These are phyloP conservation scores for Erigeron philadelphicus DNA, from an alignment of 140 eudicot species.

Conservation along the genomic window DNA sequence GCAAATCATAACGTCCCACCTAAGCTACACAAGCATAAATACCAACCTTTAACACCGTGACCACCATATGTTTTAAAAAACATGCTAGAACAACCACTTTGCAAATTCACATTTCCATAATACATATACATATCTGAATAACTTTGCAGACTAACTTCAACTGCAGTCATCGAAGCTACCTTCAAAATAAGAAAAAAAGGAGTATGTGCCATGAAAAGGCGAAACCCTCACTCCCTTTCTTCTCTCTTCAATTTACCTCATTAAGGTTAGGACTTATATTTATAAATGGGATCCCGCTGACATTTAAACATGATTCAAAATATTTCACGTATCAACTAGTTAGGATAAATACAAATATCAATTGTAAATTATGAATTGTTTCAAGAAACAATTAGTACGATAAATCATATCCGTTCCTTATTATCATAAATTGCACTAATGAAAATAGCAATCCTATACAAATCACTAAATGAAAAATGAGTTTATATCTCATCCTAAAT, in stretches of 20 bases:
- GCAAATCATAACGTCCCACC: background rate
- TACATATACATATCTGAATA: background rate
- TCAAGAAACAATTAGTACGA: background rate
- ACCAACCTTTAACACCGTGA: background rate
- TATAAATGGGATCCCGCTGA: too few species aligned
- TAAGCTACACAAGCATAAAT: background rate
- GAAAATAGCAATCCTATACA: background rate
- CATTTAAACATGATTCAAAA: too few species aligned
- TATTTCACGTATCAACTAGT: too few species aligned
- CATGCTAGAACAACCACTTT: slow-evolving; percentile 10
- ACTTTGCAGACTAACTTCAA: too few species aligned
- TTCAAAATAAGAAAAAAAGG: background rate
- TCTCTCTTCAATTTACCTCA: too few species aligned
- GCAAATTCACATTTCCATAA: slow-evolving; percentile 4
- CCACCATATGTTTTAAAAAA: slow-evolving; percentile 15
- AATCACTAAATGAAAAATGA: background rate
- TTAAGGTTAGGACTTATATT: too few species aligned
- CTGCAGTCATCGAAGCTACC: background rate
- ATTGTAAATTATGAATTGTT: background rate
- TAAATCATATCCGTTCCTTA: background rate
- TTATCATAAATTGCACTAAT: background rate
- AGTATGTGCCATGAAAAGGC: background rate
- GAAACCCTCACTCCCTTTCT: too few species aligned
- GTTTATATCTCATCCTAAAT: slow-evolving; percentile 2
- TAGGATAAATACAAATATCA: too few species aligned